Evolutionary conservation across 2,329 filamentous ascomycete species (phyloP).

Genomic region (Penicillium aurantiogriseum): DNA sequence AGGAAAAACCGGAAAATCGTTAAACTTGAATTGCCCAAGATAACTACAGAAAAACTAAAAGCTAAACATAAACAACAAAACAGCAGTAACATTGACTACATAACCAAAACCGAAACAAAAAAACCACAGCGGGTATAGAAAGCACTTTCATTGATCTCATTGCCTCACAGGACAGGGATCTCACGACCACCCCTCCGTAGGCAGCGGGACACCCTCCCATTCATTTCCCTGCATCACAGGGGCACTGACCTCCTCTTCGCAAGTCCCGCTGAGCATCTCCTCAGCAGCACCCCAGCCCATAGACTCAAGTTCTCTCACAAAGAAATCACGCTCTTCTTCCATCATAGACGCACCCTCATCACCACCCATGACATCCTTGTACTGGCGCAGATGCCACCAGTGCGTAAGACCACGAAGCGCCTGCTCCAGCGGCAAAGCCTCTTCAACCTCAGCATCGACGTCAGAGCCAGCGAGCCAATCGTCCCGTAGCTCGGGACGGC

Average conservation of each 20-base stretch:
- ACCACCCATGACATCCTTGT: conserved; percentile 69
- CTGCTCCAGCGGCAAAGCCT: conserved; percentile 87
- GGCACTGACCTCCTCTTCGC: conserved; percentile 1
- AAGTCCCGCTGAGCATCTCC: conserved; percentile 30
- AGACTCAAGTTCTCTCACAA: conserved; percentile 72
- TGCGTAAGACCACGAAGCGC: conserved; percentile 84
- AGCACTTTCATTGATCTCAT: conserved; percentile 10
- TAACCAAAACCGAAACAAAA: not conserved
- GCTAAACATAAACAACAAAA: not conserved
- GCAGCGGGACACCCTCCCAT: conserved; percentile 38
- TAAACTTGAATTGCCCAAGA: not conserved
- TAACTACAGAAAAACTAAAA: not conserved
- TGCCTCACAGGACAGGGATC: not conserved
- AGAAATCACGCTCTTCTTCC: conserved; percentile 76
- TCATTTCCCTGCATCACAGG: conserved; percentile 26
- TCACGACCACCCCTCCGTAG: conserved; percentile 35
- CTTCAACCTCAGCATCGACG: conserved; percentile 90
- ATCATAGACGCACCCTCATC: conserved; percentile 55
- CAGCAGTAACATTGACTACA: not conserved
- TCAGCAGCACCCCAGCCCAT: conserved; percentile 55
- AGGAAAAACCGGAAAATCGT: not conserved
- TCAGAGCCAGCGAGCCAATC: conserved; percentile 91
- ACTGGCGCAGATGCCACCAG: conserved; percentile 85
- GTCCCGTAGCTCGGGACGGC: conserved; percentile 85
- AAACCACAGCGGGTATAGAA: conserved; percentile 1